Evolutionary conservation across 2,329 filamentous ascomycete genomes (phyloP), one percentile per base, ranked within the genome.

Genomic region (Penicillium sp.): DNA sequence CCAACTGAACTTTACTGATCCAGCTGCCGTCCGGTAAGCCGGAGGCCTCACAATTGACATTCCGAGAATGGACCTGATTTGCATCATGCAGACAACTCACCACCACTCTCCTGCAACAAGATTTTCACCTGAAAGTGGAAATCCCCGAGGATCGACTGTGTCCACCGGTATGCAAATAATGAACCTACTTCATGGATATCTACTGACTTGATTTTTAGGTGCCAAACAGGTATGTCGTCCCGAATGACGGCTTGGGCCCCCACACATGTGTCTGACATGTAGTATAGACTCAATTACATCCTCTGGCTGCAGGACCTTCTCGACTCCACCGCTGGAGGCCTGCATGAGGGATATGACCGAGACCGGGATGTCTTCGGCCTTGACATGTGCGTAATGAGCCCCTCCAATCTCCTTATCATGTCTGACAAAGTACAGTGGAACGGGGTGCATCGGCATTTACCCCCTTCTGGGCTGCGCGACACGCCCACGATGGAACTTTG

Each of bases 371-470:
- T 91, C 2, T 72, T 82, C 0, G 93, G 93, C 0, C 76, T 96
- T 2, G 93, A 96, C 65, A 88, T 97, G 82, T 84, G 75, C 43
- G 47, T 21, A 38, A 50, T 33, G 46, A 57, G 10, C 21, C 54
- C 41, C 27, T 52, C 23, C 41, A 35, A 31, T 48, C 21, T 54
- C 3, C 13, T 21, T 23, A 15, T 58, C n/a, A 19, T 40, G n/a
- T 21, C 65, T 70, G 47, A 68, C 50, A 38, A 19, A 37, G 29
- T 43, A 9, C 47, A 86, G 84, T 61, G 94, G 94, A 41, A 95
- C 92, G 1, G 94, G 94, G 2, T 90, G 93, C 17, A 95, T 91
- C 65, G 89, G 89, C 67, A 96, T 99, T 66, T 99, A 97, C 70
- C 89, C 93, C 2, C 82, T 97, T 1, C 81, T 99, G 1, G 91